A percentile compares a stretch with the other conserved stretches of the same genome.
Conservation (phyloP, 805 yeast genomes). For the Metschnikowia hibisci region DNA sequence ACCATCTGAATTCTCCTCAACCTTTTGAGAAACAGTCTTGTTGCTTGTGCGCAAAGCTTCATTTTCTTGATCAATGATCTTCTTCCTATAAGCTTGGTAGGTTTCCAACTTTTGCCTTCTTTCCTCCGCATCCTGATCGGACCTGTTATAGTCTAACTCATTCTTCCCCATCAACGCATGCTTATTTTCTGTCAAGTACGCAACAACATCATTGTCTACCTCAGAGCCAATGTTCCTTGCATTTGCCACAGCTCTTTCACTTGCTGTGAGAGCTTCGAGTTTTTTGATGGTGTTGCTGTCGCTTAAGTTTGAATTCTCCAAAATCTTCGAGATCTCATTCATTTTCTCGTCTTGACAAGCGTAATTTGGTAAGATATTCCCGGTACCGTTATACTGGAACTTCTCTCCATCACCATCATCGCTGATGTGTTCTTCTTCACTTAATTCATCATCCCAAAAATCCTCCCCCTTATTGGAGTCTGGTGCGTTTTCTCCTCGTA, state of each 20-base stretch:
- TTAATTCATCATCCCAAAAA: constrained; percentile 30
- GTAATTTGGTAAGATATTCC: constrained; percentile 53
- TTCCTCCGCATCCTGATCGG: constrained; percentile 46
- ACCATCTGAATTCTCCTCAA: constrained; percentile 11
- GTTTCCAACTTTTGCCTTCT: constrained; percentile 52
- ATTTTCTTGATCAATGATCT: constrained; percentile 57
- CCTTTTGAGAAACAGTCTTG: constrained; percentile 7
- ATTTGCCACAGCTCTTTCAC: constrained; percentile 56
- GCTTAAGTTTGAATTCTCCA: constrained; percentile 37
- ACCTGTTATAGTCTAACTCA: constrained; percentile 37
- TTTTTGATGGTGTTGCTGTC: constrained; percentile 48
- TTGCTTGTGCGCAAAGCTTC: constrained; percentile 23
- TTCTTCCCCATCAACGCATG: constrained; percentile 41
- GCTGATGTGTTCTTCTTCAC: constrained; percentile 60
- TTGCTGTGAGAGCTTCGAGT: constrained; percentile 54
- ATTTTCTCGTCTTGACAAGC: constrained; percentile 44
- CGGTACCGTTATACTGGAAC: constrained; percentile 60
- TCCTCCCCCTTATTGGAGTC: constrained; percentile 9
- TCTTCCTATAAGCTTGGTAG: constrained; percentile 55
- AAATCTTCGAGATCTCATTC: constrained; percentile 32
- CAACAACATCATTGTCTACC: constrained; percentile 32
- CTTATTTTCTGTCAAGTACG: constrained; percentile 33
- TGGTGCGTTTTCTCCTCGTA: constrained; percentile 21
- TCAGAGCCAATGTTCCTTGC: constrained; percentile 43
- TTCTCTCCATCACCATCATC: constrained; percentile 56